Evolutionary conservation across 768 basidiomycete genomes (phyloP), one percentile per base, ranked within the genome.

Genomic region (Leucosporidium yakuticum): DNA sequence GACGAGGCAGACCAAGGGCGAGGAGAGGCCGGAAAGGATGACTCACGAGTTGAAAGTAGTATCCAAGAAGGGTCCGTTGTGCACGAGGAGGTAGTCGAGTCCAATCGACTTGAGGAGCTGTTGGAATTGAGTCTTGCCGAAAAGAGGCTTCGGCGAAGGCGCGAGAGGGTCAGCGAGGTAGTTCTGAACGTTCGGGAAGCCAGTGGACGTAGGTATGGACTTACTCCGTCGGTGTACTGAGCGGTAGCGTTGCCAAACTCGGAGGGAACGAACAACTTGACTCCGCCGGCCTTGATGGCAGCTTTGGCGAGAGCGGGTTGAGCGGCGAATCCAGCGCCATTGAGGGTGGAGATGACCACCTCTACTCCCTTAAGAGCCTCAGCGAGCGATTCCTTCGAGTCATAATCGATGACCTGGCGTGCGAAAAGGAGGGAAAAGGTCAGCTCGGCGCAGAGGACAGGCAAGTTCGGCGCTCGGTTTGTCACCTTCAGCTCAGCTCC

Each of bases 181-280:
- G n/a, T n/a, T n/a, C n/a, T n/a, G n/a, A n/a, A n/a, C n/a, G n/a
- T n/a, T n/a, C n/a, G n/a, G n/a, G n/a, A n/a, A n/a, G n/a, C n/a
- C n/a, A n/a, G n/a, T n/a, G n/a, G n/a, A n/a, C n/a, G n/a, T n/a
- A n/a, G n/a, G n/a, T n/a, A n/a, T n/a, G n/a, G 39, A 44, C 39
- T 44, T 15, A 44, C 39, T 9, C 39, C 39, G 17, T 44, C 39
- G 11, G 39, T 44, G 39, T 12, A 15, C 6, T 44, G 8, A 44
- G 39, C 39, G 17, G 74, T 71, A 4, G 65, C 31, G 21, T 60
- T 69, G 6, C 77, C 77, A 36, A 77, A 79, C 64, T 79, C 78
- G 55, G 74, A 73, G 12, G 78, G 79, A 11, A 77, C 68, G 62
- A 79, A 79, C 21, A 79, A 70, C 64, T 75, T 68, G 31, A 77